These are phyloP conservation scores for Erysimum cheiri DNA, from an alignment of 441 rosid species.

Conservation along the genomic window DNA sequence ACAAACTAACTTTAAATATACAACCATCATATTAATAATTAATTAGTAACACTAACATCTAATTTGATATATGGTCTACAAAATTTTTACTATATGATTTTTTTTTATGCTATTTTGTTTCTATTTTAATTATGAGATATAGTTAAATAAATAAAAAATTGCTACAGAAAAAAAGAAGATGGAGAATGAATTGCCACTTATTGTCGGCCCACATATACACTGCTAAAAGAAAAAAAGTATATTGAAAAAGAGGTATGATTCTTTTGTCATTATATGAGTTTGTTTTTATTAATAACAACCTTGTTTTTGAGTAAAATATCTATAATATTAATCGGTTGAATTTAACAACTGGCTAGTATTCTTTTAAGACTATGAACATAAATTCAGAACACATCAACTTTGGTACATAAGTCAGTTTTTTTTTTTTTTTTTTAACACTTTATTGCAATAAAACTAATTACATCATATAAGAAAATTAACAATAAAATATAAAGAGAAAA, in stretches of 20 bases:
- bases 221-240: slow-evolving; percentile 3
- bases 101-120: background rate
- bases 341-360: background rate
- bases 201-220: slow-evolving; percentile 37
- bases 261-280: slow-evolving; percentile 38
- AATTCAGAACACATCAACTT: background rate
- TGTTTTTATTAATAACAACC: slow-evolving; percentile 2
- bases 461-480: too few relatives aligned
- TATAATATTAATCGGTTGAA: background rate
- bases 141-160: background rate
- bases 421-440: too few relatives aligned
- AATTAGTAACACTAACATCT: background rate
- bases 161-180: slow-evolving; percentile 1
- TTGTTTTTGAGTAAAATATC: background rate
- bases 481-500: too few relatives aligned
- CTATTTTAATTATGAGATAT: background rate
- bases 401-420: too few relatives aligned
- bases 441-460: too few relatives aligned
- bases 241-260: slow-evolving; percentile 11
- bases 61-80: background rate
- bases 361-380: background rate
- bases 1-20: slow-evolving; percentile 19
- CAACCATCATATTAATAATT: background rate
- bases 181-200: slow-evolving; percentile 37
- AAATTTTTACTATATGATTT: background rate